phyloP scores from a whole-genome alignment of 2,329 filamentous ascomycete genomes.

The Colletotrichum sp. region DNA sequence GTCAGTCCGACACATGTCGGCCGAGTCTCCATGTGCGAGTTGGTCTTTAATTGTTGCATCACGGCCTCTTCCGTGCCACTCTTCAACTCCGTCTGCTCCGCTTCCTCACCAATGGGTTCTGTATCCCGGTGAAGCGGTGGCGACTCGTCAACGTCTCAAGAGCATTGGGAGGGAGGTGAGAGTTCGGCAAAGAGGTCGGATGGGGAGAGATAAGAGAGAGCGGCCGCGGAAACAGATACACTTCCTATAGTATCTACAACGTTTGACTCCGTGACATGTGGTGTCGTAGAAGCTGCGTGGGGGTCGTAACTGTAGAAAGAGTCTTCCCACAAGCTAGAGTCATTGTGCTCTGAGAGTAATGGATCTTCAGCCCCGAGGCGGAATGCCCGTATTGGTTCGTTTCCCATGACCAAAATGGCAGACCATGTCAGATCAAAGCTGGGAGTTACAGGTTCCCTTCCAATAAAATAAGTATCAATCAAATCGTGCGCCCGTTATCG shows the following conservation, averaged over 20 bases:
- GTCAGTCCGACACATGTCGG: fast-evolving
- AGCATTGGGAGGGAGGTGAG: not conserved
- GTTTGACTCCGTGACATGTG: not conserved
- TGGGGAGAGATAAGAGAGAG: not conserved
- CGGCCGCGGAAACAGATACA: fast-evolving
- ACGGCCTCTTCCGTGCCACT: fast-evolving
- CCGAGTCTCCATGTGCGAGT: fast-evolving
- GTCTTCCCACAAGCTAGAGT: not conserved
- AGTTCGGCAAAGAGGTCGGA: fast-evolving
- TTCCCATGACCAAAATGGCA: fast-evolving
- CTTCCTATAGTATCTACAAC: fast-evolving
- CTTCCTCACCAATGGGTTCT: not conserved
- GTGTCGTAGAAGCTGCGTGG: fast-evolving
- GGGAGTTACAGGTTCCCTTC: not conserved
- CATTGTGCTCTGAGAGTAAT: not conserved
- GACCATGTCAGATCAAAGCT: not conserved
- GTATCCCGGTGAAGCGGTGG: not conserved
- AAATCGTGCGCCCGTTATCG: not conserved
- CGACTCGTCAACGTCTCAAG: not conserved
- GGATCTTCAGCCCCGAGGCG: not conserved
- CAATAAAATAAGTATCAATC: not conserved
- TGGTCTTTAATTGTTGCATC: fast-evolving
- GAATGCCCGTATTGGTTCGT: not conserved
- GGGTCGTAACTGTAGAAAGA: fast-evolving
- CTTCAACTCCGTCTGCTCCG: not conserved